phyloP scores from a whole-genome alignment of 345 rosid genomes.

The Aegle marmelos region DNA sequence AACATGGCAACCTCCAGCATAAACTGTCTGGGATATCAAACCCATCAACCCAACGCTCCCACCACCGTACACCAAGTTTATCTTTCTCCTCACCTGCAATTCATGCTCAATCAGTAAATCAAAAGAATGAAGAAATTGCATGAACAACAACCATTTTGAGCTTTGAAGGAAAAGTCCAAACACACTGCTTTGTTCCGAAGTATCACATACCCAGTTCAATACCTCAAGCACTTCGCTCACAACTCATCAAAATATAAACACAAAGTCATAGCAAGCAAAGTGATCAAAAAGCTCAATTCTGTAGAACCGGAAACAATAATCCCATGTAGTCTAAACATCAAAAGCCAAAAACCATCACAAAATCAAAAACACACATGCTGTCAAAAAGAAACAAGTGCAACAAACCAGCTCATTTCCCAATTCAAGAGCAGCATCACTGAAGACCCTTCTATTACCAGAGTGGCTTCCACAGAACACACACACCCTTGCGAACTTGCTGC shows the following conservation, averaged over 20 bases:
- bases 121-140: not conserved
- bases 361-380: not conserved
- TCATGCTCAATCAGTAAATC: constrained; percentile 13
- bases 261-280: constrained; percentile 13
- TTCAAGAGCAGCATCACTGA: constrained; percentile 87
- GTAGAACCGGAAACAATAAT: not conserved
- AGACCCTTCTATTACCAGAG: constrained; percentile 75
- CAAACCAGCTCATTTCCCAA: constrained; percentile 95
- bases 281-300: not conserved
- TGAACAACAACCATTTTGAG: not conserved
- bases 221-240: not conserved
- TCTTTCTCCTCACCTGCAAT: constrained; percentile 77
- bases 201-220: not conserved
- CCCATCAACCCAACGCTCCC: constrained; percentile 99
- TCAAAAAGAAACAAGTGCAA: constrained; percentile 1
- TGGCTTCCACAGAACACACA: constrained; percentile 98
- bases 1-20: constrained; percentile 86
- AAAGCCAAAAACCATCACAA: not conserved
- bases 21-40: constrained; percentile 75
- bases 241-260: constrained; percentile 4
- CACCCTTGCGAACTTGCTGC: constrained; percentile 65
- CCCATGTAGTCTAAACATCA: not conserved
- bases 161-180: not conserved
- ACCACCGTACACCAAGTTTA: constrained; percentile 92
- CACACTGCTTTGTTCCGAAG: constrained; percentile 9